These are phyloP conservation scores for Allodekkera sacchari DNA, from an alignment of 805 yeast species.

Conservation along the genomic window DNA sequence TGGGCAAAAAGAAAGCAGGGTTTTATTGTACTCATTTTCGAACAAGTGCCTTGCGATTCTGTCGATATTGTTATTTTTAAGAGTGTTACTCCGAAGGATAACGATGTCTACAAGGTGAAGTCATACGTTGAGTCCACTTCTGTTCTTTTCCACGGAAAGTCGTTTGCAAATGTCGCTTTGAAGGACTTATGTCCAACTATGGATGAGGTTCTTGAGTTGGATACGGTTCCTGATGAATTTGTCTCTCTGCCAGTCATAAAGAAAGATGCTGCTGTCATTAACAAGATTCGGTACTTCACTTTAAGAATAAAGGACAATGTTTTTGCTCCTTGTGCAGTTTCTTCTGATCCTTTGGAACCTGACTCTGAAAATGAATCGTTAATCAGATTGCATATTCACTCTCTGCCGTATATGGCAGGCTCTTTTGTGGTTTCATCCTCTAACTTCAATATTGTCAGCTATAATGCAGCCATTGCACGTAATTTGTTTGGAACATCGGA, in stretches of 20 bases:
- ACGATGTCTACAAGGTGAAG: conserved; percentile 13
- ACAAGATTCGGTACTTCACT: conserved; percentile 57
- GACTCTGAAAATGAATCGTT: conserved; percentile 19
- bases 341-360: conserved; percentile 46
- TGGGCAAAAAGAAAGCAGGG: conserved; percentile 81
- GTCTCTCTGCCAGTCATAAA: conserved; percentile 16
- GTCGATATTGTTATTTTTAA: conserved; percentile 46
- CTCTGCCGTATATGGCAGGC: conserved; percentile 84
- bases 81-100: conserved; percentile 12
- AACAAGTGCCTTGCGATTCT: conserved; percentile 72
- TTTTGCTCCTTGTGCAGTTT: conserved; percentile 66
- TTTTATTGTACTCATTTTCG: conserved; percentile 74
- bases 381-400: conserved; percentile 57
- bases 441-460: conserved; percentile 49
- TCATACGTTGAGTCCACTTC: conserved; percentile 17
- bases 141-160: conserved; percentile 14
- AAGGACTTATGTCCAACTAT: conserved; percentile 16
- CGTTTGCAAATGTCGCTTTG: conserved; percentile 11
- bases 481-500: conserved; percentile 67
- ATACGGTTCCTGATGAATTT: conserved; percentile 3
- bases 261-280: conserved; percentile 36
- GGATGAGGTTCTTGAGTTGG: conserved; percentile 9
- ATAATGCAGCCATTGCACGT: conserved; percentile 69
- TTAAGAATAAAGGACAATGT: conserved; percentile 29
- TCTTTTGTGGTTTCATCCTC: conserved; percentile 58